Conservation (phyloP, 768 basidiomycete genomes). For the Dentipellis sp. region DNA sequence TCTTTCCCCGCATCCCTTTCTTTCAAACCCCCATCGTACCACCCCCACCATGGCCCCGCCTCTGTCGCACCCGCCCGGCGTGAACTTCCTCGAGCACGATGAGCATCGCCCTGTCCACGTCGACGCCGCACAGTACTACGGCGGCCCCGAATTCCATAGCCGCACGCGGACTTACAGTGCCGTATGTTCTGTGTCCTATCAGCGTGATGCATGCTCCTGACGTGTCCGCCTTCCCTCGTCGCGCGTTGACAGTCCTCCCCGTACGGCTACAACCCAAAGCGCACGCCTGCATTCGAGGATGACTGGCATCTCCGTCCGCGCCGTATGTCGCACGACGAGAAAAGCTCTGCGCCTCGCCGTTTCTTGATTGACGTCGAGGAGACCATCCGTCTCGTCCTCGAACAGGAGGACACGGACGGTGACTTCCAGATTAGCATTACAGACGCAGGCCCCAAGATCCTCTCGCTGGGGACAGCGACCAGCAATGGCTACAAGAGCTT, state of each 20-base stretch:
- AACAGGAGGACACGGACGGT: conserved; percentile 96
- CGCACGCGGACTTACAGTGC: conserved; percentile 85
- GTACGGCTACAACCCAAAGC: conserved; percentile 37
- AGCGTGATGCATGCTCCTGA: background rate
- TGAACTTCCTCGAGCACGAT: conserved; percentile 59
- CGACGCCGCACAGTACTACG: conserved; percentile 79
- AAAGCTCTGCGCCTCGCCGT: conserved; percentile 71
- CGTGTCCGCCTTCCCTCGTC: background rate
- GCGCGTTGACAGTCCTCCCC: conserved; percentile 10
- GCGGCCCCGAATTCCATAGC: conserved; percentile 66
- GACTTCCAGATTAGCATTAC: conserved; percentile 96
- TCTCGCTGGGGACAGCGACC: conserved; percentile 92
- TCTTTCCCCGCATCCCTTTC: conserved; percentile 2
- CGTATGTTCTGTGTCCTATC: conserved; percentile 33
- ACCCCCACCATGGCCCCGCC: conserved; percentile 48
- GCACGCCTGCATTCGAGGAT: conserved; percentile 64
- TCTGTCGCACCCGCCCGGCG: conserved; percentile 52
- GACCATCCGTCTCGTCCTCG: conserved; percentile 90
- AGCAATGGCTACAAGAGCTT: conserved; percentile 98
- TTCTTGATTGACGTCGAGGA: conserved; percentile 98
- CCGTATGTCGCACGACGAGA: conserved; percentile 90
- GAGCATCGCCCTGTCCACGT: conserved; percentile 36
- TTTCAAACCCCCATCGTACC: background rate
- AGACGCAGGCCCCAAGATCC: conserved; percentile 93
- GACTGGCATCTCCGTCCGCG: conserved; percentile 67